These are phyloP conservation scores for Capsella rubella DNA, from an alignment of 441 rosid genomes.

Conservation along the genomic window DNA sequence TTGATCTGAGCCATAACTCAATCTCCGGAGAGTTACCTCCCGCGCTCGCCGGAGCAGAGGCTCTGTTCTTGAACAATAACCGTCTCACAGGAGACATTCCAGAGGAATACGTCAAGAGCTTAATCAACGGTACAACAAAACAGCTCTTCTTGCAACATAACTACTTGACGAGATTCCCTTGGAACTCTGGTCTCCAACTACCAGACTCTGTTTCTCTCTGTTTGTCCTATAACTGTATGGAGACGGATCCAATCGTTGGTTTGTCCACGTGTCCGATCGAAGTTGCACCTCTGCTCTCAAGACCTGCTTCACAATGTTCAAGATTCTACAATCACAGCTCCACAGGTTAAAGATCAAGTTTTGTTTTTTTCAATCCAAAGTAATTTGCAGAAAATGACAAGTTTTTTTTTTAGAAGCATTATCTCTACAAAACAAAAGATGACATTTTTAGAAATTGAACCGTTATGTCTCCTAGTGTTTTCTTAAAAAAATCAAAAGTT, in stretches of 20 bases:
- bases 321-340: constrained; percentile 51
- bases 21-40: constrained; percentile 63
- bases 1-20: constrained; percentile 79
- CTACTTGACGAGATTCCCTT: constrained; percentile 62
- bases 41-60: constrained; percentile 63
- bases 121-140: constrained; percentile 53
- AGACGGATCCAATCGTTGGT: constrained; percentile 55
- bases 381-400: constrained; percentile 22
- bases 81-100: constrained; percentile 69
- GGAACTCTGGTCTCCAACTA: constrained; percentile 47
- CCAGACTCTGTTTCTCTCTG: constrained; percentile 68
- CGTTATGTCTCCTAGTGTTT: constrained; percentile 41
- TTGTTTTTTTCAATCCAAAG: not conserved
- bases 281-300: constrained; percentile 56
- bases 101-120: constrained; percentile 56
- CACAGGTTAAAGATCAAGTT: constrained; percentile 37
- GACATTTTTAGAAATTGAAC: constrained; percentile 31
- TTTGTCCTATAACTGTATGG: constrained; percentile 84
- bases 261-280: constrained; percentile 62
- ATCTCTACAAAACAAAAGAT: not conserved
- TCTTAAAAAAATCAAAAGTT: constrained; percentile 36
- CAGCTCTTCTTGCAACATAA: constrained; percentile 83
- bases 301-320: constrained; percentile 69
- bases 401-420: not conserved
- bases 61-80: constrained; percentile 74